These are phyloP conservation scores for Chytriomyces sp. DNA, from an alignment of 192 early-diverging fungal genomes.

Conservation along the genomic window DNA sequence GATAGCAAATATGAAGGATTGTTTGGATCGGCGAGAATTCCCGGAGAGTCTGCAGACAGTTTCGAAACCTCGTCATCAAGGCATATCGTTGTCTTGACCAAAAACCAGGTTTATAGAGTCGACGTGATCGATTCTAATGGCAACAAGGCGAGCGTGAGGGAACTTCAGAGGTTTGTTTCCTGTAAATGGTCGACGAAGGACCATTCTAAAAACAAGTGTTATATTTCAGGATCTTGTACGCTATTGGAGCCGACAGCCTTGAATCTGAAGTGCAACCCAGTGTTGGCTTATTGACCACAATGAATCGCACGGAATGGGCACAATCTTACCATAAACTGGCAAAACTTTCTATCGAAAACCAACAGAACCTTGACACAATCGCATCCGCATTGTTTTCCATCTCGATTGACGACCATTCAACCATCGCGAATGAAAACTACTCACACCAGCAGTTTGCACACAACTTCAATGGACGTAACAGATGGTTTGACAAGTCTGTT, in stretches of 20 bases:
- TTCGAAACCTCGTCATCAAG: slow-evolving; percentile 69
- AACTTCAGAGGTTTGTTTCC: slow-evolving; percentile 41
- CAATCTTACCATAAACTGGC: slow-evolving; percentile 30
- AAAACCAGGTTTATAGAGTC: slow-evolving; percentile 83
- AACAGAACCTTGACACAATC: slow-evolving; percentile 60
- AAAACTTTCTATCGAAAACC: slow-evolving; percentile 47
- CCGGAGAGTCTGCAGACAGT: slow-evolving; percentile 61
- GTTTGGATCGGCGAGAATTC: slow-evolving; percentile 77
- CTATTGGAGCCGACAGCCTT: slow-evolving; percentile 40
- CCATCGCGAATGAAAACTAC: slow-evolving; percentile 60
- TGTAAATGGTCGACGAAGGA: background rate
- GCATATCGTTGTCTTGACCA: slow-evolving; percentile 84
- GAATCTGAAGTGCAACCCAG: slow-evolving; percentile 51
- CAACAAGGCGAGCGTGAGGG: slow-evolving; percentile 56
- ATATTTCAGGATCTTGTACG: slow-evolving; percentile 36
- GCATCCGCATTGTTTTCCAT: slow-evolving; percentile 83
- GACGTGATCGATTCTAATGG: slow-evolving; percentile 73
- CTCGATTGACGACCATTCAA: slow-evolving; percentile 81
- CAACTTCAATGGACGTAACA: slow-evolving; percentile 72
- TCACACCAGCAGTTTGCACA: slow-evolving; percentile 78
- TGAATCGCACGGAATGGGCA: slow-evolving; percentile 84
- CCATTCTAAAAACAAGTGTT: slow-evolving; percentile 16
- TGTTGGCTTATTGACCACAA: slow-evolving; percentile 80
- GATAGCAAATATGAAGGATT: background rate
- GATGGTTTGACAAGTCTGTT: slow-evolving; percentile 97